Conservation (phyloP, 345 rosid species). For the Lenwebbia sp. region DNA sequence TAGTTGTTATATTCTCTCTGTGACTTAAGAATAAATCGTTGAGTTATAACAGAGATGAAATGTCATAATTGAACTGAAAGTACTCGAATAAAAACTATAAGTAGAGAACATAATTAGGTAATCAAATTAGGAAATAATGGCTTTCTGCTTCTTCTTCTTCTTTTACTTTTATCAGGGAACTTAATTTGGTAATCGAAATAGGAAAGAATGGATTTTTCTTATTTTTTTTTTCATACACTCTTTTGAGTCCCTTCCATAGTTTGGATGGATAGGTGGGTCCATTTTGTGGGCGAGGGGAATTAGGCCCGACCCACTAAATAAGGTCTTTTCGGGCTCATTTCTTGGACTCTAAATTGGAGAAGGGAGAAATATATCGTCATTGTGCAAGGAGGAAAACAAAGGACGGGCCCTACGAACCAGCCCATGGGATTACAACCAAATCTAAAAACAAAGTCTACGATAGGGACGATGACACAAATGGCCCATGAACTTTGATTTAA, state of each 20-base stretch:
- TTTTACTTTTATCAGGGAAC: neutral
- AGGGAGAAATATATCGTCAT: neutral
- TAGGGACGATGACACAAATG: too few relatives aligned
- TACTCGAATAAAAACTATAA: neutral
- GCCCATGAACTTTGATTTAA: too few relatives aligned
- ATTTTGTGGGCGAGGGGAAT: neutral
- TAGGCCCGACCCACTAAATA: neutral
- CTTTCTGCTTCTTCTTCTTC: neutral
- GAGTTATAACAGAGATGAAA: neutral
- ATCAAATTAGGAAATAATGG: neutral
- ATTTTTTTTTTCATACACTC: neutral
- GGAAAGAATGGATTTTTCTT: neutral
- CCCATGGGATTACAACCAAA: neutral
- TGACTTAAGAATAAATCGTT: neutral
- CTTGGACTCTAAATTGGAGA: neutral
- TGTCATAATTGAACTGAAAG: neutral
- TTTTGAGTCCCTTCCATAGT: neutral
- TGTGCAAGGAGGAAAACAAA: neutral
- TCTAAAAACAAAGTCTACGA: neutral
- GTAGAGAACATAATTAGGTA: neutral
- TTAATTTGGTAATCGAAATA: neutral
- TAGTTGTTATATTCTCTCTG: rapidly evolving
- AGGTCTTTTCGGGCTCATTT: neutral
- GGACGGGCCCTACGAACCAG: neutral
- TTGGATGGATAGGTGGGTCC: neutral